These are phyloP conservation scores for Microsporum ferrugineum DNA, from an alignment of 2,329 filamentous ascomycete genomes.

Conservation along the genomic window DNA sequence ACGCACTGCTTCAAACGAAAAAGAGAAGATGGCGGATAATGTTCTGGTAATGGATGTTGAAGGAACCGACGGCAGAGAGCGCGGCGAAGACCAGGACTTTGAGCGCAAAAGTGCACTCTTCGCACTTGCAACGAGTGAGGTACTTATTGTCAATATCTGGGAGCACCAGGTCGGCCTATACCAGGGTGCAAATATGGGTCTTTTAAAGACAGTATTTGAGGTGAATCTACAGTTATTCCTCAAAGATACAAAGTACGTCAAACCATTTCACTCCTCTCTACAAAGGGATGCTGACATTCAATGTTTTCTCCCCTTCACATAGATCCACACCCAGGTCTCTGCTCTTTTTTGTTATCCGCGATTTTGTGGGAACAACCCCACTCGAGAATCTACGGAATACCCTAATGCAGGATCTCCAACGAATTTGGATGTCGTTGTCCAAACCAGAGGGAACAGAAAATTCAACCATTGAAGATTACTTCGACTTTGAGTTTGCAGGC, in stretches of 20 bases:
- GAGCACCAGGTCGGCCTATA: slow-evolving; percentile 97
- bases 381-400: slow-evolving; percentile 83
- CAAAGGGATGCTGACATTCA: background rate
- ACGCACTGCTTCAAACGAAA: slow-evolving; percentile 34
- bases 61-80: slow-evolving; percentile 88
- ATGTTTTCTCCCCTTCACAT: background rate
- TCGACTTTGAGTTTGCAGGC: slow-evolving; percentile 94
- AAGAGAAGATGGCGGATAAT: slow-evolving; percentile 75
- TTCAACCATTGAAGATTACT: slow-evolving; percentile 89
- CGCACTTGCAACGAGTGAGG: slow-evolving; percentile 91
- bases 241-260: slow-evolving; percentile 75
- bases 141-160: slow-evolving; percentile 98
- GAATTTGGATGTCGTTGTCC: slow-evolving; percentile 85
- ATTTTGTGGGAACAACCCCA: slow-evolving; percentile 86
- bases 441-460: slow-evolving; percentile 83
- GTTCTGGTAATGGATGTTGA: slow-evolving; percentile 99
- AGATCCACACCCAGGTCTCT: slow-evolving; percentile 81
- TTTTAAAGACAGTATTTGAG: slow-evolving; percentile 97
- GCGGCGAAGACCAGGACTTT: slow-evolving; percentile 97
- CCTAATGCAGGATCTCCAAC: slow-evolving; percentile 74
- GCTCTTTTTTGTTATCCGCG: slow-evolving; percentile 96
- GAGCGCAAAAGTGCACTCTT: slow-evolving; percentile 97
- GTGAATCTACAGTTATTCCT: slow-evolving; percentile 95
- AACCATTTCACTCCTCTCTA: background rate
- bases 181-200: slow-evolving; percentile 96